Percentiles rank a stretch among this genome's conserved stretches.
These are phyloP conservation scores for Favolaschia claudopus DNA, from an alignment of 768 basidiomycete genomes.

Conservation along the genomic window DNA sequence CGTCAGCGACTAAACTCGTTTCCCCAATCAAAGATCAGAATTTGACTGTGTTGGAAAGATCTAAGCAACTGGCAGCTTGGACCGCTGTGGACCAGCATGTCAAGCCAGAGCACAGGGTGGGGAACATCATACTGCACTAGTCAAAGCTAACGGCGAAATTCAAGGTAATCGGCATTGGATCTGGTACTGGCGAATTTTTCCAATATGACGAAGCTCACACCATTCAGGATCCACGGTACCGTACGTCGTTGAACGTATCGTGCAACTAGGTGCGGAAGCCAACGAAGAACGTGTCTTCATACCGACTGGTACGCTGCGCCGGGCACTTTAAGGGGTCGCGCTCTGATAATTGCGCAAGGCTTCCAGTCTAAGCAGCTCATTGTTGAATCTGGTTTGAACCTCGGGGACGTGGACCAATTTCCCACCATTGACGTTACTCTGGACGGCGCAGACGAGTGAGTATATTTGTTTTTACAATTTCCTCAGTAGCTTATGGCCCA, in stretches of 20 bases:
- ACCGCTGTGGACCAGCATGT: slow-evolving; percentile 94
- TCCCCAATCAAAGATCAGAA: slow-evolving; percentile 26
- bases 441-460: slow-evolving; percentile 96
- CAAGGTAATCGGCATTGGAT: slow-evolving; percentile 89
- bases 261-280: slow-evolving; percentile 76
- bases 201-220: slow-evolving; percentile 13
- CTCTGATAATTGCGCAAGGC: slow-evolving; percentile 47
- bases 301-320: slow-evolving; percentile 70
- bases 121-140: slow-evolving; percentile 27
- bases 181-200: slow-evolving; percentile 54
- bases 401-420: slow-evolving; percentile 92
- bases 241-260: slow-evolving; percentile 95
- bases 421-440: slow-evolving; percentile 94
- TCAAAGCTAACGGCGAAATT: slow-evolving; percentile 2
- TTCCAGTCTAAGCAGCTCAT: slow-evolving; percentile 98
- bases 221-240: slow-evolving; percentile 86
- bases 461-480: slow-evolving; percentile 1
- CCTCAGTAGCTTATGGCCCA: not conserved
- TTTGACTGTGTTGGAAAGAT: slow-evolving; percentile 69
- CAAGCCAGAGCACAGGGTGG: slow-evolving; percentile 79
- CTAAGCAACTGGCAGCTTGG: slow-evolving; percentile 92
- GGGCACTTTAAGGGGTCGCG: not conserved
- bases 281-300: slow-evolving; percentile 89
- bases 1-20: slow-evolving; percentile 23
- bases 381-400: slow-evolving; percentile 72